These are phyloP conservation scores for Pezicula radicicola DNA, from an alignment of 2,329 filamentous ascomycete species.

Conservation along the genomic window DNA sequence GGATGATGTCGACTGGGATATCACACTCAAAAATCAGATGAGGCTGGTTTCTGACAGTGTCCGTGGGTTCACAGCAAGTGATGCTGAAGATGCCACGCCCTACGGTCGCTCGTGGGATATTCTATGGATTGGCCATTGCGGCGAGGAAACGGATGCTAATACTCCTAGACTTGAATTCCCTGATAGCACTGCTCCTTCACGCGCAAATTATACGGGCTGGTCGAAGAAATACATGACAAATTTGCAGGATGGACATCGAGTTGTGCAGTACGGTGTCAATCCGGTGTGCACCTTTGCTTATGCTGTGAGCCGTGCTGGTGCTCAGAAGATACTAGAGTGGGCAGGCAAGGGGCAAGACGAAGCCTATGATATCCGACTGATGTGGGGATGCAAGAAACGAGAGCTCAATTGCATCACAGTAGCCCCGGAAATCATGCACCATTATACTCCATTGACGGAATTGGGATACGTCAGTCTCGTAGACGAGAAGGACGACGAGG, in stretches of 20 bases:
- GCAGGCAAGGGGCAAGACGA: slow-evolving; percentile 25
- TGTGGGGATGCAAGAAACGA: slow-evolving; percentile 26
- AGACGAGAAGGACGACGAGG: slow-evolving; percentile 17
- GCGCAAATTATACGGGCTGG: slow-evolving; percentile 18
- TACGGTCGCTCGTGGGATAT: slow-evolving; percentile 34
- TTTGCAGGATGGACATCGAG: slow-evolving; percentile 20
- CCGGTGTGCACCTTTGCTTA: slow-evolving; percentile 30
- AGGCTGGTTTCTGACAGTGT: slow-evolving; percentile 28
- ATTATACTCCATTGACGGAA: slow-evolving; percentile 18
- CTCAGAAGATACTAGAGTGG: slow-evolving; percentile 28
- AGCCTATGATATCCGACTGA: slow-evolving; percentile 33
- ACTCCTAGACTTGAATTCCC: not conserved
- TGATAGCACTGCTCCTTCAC: slow-evolving; percentile 18
- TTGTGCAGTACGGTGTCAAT: slow-evolving; percentile 20
- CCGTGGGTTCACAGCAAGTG: slow-evolving; percentile 20
- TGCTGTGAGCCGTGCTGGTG: slow-evolving; percentile 27
- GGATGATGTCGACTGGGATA: slow-evolving; percentile 36
- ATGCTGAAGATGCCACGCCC: slow-evolving; percentile 12
- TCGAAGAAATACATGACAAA: slow-evolving; percentile 15
- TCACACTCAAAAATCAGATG: slow-evolving; percentile 29
- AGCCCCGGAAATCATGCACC: slow-evolving; percentile 33
- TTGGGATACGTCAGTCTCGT: slow-evolving; percentile 33
- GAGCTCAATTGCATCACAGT: slow-evolving; percentile 33
- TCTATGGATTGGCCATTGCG: slow-evolving; percentile 36
- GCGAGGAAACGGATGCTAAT: slow-evolving; percentile 15